Percentiles rank a stretch among this genome's conserved stretches.
Evolutionary conservation across 208 protist genomes (phyloP).

Genomic region (Ichthyophonus hoferi): DNA sequence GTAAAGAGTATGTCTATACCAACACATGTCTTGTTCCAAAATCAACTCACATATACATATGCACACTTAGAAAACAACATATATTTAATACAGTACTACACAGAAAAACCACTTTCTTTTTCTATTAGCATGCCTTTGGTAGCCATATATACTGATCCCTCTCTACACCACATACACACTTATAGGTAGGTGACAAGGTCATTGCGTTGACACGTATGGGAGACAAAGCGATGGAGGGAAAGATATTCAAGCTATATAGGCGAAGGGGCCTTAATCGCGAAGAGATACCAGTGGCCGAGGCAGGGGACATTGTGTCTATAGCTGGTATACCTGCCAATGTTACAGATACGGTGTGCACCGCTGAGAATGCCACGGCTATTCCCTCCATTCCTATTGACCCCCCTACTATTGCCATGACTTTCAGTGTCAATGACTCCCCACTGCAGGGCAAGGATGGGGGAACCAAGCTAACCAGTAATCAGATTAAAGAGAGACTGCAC

Average conservation of each 20-base stretch:
- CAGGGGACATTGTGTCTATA: constrained; percentile 65
- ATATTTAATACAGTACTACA: too few relatives aligned
- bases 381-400: constrained; percentile 77
- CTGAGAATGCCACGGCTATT: constrained; percentile 45
- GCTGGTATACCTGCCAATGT: constrained; percentile 58
- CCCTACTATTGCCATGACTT: constrained; percentile 78
- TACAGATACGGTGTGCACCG: constrained; percentile 55
- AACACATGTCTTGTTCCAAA: too few relatives aligned
- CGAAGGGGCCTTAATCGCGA: constrained; percentile 50
- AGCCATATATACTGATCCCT: too few relatives aligned
- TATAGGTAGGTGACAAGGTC: background rate
- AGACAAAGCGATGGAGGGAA: background rate
- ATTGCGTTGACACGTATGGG: background rate
- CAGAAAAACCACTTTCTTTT: too few relatives aligned
- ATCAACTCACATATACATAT: too few relatives aligned
- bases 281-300: constrained; percentile 41
- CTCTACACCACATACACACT: too few relatives aligned
- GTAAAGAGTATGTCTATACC: too few relatives aligned
- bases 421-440: constrained; percentile 77
- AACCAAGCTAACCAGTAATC: constrained; percentile 49
- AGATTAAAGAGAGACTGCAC: constrained; percentile 69
- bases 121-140: too few relatives aligned
- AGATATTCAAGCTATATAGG: constrained; percentile 39
- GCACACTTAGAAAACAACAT: too few relatives aligned
- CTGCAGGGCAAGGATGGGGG: constrained; percentile 75